Evolutionary conservation across 768 basidiomycete genomes (phyloP).

Genomic region (Xerocomellus dryophilus): DNA sequence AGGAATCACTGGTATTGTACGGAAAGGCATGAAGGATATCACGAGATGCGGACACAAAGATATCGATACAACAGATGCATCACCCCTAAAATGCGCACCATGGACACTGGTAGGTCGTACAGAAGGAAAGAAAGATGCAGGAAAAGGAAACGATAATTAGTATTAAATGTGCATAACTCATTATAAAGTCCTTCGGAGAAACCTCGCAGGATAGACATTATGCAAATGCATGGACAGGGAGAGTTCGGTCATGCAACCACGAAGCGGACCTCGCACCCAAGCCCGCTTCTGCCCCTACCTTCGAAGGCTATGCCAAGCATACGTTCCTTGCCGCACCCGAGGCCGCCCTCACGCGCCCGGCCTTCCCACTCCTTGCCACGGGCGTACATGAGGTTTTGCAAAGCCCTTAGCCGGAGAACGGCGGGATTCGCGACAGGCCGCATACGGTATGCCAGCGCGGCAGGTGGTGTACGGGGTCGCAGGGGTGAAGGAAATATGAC

Average conservation of each 20-base stretch:
- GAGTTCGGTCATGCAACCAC: conserved; percentile 25
- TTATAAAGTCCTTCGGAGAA: conserved; percentile 25
- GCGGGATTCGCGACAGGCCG: conserved; percentile 61
- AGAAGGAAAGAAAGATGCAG: not conserved
- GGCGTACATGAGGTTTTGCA: conserved; percentile 51
- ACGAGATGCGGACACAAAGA: conserved; percentile 17
- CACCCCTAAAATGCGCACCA: conserved; percentile 5
- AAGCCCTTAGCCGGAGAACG: conserved; percentile 55
- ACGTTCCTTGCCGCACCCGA: conserved; percentile 57
- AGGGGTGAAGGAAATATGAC: conserved; percentile 41
- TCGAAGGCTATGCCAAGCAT: conserved; percentile 60
- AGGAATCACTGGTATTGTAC: not conserved
- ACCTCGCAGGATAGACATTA: conserved; percentile 8
- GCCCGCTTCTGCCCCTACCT: conserved; percentile 53
- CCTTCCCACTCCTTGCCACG: conserved; percentile 48
- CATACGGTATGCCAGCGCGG: conserved; percentile 42
- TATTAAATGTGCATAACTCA: conserved; percentile 34
- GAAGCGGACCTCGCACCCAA: conserved; percentile 42
- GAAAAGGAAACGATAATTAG: conserved; percentile 20
- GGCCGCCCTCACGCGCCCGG: conserved; percentile 43
- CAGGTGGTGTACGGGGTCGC: conserved; percentile 37
- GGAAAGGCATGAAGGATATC: conserved; percentile 17
- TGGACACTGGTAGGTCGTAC: conserved; percentile 5
- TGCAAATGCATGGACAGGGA: not conserved
- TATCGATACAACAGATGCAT: conserved; percentile 28